Evolutionary conservation across 2,329 filamentous ascomycete genomes (phyloP), one percentile per base, ranked within the genome.

Genomic region (Botrytis sinoallii): DNA sequence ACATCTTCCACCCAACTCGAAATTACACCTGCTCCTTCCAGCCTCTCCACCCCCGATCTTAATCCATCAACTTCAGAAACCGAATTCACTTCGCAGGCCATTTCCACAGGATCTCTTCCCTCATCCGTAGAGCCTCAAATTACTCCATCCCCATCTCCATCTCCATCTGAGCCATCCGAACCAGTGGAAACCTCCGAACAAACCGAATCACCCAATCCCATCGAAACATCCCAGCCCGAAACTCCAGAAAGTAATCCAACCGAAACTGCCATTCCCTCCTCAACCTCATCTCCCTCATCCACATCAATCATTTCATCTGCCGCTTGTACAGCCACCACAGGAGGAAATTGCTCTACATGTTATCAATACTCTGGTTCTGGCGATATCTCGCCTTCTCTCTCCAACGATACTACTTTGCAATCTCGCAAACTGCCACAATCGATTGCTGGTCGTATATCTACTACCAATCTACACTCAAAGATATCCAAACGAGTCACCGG

Each of bases 391-490:
- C 12, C 12, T 14, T 20, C 61, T 64, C 16, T 25, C 2, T 40
- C 35, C 65, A 68, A 68, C 25, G 14, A 12, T 22, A 68, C 35
- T 18, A 32, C 29, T 42, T 12, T 68, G 4, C 16, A 22, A 40
- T 16, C 35, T n/a, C 66, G 66, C 18, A 7, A 42, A n/a, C 14
- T 68, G 18, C 66, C 48, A 22, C 66, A 48, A 57, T 32, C 66
- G 6, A 68, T 68, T 18, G 66, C 66, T 1, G 66, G 66, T 32
- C 66, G 48, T 6, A 68, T 68, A 68, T 68, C 66, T 22, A 68
- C 66, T 12, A 14, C 66, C 6, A 20, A 68, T 5, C 20, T 42
- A 40, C n/a, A 55, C 6, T 1, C 46, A 7, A 32, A 68, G n/a
- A 10, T 68, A 57, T 22, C 2, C 18, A 68, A 42, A 20, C 35